Percentiles rank a stretch among this genome's conserved stretches.
These are phyloP conservation scores for Noccaea caerulescens DNA, from an alignment of 345 rosid genomes.

Conservation along the genomic window DNA sequence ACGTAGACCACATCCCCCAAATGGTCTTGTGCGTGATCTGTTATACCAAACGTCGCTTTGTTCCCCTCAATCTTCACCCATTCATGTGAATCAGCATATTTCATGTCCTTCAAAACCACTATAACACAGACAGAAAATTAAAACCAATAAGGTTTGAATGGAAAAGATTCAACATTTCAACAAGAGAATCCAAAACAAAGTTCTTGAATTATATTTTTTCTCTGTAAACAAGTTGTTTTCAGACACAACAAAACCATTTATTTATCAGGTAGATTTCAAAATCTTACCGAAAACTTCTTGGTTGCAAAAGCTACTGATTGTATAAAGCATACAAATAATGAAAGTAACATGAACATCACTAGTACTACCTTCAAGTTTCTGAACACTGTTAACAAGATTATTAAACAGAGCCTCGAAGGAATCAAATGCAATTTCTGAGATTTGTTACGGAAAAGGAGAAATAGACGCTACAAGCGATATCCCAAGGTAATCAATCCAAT, in stretches of 20 bases:
- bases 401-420: not conserved
- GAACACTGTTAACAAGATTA: not conserved
- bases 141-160: conserved; percentile 14
- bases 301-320: not conserved
- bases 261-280: too few relatives aligned
- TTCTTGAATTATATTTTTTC: conserved; percentile 5
- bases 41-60: conserved; percentile 82
- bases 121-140: not conserved
- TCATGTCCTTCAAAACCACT: conserved; percentile 80
- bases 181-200: conserved; percentile 14
- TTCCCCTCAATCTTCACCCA: conserved; percentile 89
- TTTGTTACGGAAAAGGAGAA: conserved; percentile 3
- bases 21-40: conserved; percentile 97
- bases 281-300: too few relatives aligned
- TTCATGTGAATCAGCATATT: conserved; percentile 87
- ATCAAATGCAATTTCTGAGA: conserved; percentile 11
- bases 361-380: not conserved
- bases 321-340: not conserved
- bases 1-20: conserved; percentile 96
- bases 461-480: not conserved
- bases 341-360: conserved; percentile 6
- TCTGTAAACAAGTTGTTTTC: not conserved
- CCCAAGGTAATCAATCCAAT: not conserved
- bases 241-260: not conserved
- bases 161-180: conserved; percentile 39